Conservation (phyloP, 257 asterid genomes). For the Solanum lycopersicoides region DNA sequence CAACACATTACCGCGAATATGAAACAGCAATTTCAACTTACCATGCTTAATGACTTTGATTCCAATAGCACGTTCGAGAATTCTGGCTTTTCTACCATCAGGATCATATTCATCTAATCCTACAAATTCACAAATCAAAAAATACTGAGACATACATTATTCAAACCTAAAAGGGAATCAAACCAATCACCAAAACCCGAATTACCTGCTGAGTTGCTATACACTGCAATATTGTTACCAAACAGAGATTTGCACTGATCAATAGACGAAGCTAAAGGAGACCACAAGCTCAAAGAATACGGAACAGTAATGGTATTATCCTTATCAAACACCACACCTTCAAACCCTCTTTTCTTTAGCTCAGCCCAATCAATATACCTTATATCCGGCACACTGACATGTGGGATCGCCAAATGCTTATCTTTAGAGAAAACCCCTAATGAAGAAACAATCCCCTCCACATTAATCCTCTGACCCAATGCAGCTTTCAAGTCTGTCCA, state of each 20-base stretch:
- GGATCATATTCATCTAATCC: constrained; percentile 84
- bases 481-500: constrained; percentile 77
- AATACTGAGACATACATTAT: neutral
- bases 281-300: constrained; percentile 83
- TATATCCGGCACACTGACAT: constrained; percentile 67
- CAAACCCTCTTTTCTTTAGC: constrained; percentile 72
- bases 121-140: constrained; percentile 2
- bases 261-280: constrained; percentile 57
- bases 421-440: constrained; percentile 55
- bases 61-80: constrained; percentile 75
- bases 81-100: constrained; percentile 66
- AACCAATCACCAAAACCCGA: neutral
- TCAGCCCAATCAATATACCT: constrained; percentile 74
- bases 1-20: neutral
- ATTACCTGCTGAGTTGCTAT: constrained; percentile 92
- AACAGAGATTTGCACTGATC: constrained; percentile 65
- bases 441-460: constrained; percentile 65
- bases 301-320: constrained; percentile 90
- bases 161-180: neutral
- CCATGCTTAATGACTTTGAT: constrained; percentile 77
- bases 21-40: constrained; percentile 20
- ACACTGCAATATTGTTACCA: constrained; percentile 69
- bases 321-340: constrained; percentile 92
- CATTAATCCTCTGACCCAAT: constrained; percentile 81
- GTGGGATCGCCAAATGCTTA: constrained; percentile 65